These are phyloP conservation scores for Sarocladium kiliense DNA, from an alignment of 2,329 filamentous ascomycete genomes.

Conservation along the genomic window DNA sequence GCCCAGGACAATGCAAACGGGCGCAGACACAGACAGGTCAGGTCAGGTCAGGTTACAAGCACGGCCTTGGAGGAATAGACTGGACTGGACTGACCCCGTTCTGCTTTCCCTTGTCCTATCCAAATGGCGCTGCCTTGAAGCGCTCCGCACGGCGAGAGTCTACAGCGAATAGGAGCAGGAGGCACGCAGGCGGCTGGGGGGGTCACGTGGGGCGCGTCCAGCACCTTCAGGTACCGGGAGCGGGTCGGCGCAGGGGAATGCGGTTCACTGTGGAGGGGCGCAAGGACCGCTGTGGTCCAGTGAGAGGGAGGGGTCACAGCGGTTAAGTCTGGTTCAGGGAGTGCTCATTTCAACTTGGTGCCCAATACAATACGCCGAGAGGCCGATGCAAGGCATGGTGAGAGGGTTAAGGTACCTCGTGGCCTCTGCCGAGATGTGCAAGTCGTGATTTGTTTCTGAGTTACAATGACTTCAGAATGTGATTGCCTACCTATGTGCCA, in stretches of 20 bases:
- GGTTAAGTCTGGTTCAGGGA: neutral
- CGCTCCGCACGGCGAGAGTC: constrained; percentile 4
- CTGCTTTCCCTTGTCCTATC: neutral
- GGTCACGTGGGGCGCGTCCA: constrained; percentile 8
- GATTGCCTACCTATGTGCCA: no score
- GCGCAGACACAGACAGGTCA: neutral
- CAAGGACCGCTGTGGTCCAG: neutral
- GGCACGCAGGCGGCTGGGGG: neutral
- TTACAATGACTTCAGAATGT: no score
- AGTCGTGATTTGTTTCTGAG: no score
- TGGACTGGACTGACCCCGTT: neutral
- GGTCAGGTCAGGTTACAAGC: no score
- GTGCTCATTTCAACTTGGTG: no score
- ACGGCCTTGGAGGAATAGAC: neutral
- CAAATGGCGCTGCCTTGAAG: constrained; percentile 7
- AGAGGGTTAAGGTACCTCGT: no score
- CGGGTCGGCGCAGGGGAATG: neutral
- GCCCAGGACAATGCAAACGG: neutral
- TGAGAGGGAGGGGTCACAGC: neutral
- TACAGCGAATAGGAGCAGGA: neutral
- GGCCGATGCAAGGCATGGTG: no score
- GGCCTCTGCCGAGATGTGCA: no score
- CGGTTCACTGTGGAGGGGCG: neutral
- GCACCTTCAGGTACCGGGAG: constrained; percentile 6
- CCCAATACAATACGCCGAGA: neutral